Evolutionary conservation across 768 basidiomycete genomes (phyloP), one percentile per base, ranked within the genome.

Genomic region (Pleurotus salmoneostramineus): DNA sequence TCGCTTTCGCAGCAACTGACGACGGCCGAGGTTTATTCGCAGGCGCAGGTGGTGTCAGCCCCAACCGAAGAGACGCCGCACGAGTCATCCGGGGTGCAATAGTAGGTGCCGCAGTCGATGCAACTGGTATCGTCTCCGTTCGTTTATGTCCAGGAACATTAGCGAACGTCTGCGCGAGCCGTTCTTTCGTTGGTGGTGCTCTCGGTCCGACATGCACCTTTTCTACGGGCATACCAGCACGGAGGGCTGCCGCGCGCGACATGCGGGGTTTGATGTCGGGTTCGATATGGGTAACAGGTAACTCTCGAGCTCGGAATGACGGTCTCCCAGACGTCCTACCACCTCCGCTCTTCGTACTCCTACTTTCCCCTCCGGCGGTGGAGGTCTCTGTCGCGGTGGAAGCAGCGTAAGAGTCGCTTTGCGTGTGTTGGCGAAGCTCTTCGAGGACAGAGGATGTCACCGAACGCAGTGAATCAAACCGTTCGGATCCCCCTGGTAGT

Each of bases 141-240:
- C 91, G 87, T 66, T 91, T 92, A 69, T 94, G 92, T 0, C 91
- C 91, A 0, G 91, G 92, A 3, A 93, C 85, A 60, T 89, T 85
- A 21, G 81, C 79, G 67, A 93, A 94, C 11, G 85, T 88, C 71
- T 82, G 73, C 12, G 77, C 77, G 1, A 79, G 76, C 21, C 79
- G 77, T 62, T 88, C 89, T 64, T 87, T 87, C 5, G 84, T 79
- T 21, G 80, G 73, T 0, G 85, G 80, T 31, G 70, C 72, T 32
- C 87, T 82, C 14, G 83, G 81, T 1, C 62, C 69, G 8, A 69
- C 74, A 31, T 69, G 63, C 0, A 74, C 70, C 57, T 76, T 78
- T 31, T 83, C 82, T 1, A 81, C 60, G 0, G 72, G 67, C 49
- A 80, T 60, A 6, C 89, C 90, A 2, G 84, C 84, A 42, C 92